Evolutionary conservation across 805 yeast species (phyloP).

Genomic region (Candida jianshihensis): DNA sequence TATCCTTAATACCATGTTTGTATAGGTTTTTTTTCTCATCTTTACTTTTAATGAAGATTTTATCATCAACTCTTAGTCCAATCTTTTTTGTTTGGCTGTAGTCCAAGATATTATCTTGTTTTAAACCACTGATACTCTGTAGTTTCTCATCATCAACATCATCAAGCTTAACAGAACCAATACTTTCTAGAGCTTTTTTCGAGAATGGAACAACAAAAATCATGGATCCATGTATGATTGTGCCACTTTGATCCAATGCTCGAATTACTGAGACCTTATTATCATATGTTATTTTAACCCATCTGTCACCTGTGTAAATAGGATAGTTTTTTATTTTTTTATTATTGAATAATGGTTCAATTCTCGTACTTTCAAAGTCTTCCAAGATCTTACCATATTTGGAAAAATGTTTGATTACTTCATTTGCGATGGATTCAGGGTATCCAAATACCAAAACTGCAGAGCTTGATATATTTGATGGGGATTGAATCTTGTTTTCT

Average conservation of each 20-base stretch:
- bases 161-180: constrained; percentile 37
- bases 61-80: constrained; percentile 35
- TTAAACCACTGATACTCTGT: constrained; percentile 5
- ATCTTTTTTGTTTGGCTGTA: constrained; percentile 21
- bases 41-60: constrained; percentile 27
- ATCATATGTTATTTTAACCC: constrained; percentile 88
- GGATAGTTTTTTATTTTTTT: constrained; percentile 38
- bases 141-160: constrained; percentile 42
- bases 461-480: constrained; percentile 20
- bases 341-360: constrained; percentile 20
- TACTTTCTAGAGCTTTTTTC: constrained; percentile 52
- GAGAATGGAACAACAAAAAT: constrained; percentile 68
- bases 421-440: constrained; percentile 65
- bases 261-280: constrained; percentile 69
- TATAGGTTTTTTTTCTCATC: constrained; percentile 13
- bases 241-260: constrained; percentile 81
- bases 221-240: constrained; percentile 55
- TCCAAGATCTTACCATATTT: constrained; percentile 79
- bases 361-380: constrained; percentile 46
- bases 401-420: constrained; percentile 63
- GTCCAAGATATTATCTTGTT: constrained; percentile 5
- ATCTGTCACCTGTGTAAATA: constrained; percentile 75
- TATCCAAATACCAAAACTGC: constrained; percentile 87
- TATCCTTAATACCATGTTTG: no score
- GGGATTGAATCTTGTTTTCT: neutral